Evolutionary conservation across 805 yeast genomes (phyloP).

Genomic region (Yamadazyma sp.): DNA sequence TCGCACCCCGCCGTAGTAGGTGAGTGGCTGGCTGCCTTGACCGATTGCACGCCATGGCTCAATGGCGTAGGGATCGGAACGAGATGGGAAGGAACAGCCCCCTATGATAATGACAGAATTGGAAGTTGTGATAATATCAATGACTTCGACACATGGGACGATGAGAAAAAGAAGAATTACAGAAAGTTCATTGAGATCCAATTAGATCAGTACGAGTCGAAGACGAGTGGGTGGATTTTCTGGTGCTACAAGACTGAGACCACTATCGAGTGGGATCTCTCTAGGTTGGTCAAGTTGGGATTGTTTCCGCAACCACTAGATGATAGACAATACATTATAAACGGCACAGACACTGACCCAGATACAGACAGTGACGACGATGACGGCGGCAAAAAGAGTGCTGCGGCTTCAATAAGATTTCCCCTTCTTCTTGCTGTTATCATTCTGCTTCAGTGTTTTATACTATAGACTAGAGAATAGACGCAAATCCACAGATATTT

Average conservation of each 20-base stretch:
- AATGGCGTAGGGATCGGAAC: constrained; percentile 70
- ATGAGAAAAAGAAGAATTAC: constrained; percentile 43
- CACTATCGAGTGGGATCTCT: constrained; percentile 68
- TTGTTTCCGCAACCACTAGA: constrained; percentile 64
- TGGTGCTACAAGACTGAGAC: constrained; percentile 73
- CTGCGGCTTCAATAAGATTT: background rate
- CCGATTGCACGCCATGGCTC: constrained; percentile 70
- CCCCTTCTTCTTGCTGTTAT: background rate
- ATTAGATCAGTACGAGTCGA: constrained; percentile 47
- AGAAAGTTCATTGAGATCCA: constrained; percentile 61
- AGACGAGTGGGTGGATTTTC: constrained; percentile 61
- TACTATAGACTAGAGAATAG: no score
- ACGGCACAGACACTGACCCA: constrained; percentile 33
- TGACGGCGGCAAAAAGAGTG: constrained; percentile 7
- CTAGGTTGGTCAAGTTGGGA: constrained; percentile 50
- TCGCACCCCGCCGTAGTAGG: constrained; percentile 58
- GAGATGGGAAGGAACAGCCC: constrained; percentile 53
- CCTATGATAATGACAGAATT: constrained; percentile 19
- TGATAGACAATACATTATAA: constrained; percentile 29
- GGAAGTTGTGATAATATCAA: constrained; percentile 49
- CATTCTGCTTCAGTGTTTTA: background rate
- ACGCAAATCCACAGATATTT: no score
- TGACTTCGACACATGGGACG: constrained; percentile 43
- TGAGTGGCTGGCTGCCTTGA: constrained; percentile 73
- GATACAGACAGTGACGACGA: constrained; percentile 8